phyloP scores from a whole-genome alignment of 2,329 filamentous ascomycete genomes.

The Claviceps quebecensis region DNA sequence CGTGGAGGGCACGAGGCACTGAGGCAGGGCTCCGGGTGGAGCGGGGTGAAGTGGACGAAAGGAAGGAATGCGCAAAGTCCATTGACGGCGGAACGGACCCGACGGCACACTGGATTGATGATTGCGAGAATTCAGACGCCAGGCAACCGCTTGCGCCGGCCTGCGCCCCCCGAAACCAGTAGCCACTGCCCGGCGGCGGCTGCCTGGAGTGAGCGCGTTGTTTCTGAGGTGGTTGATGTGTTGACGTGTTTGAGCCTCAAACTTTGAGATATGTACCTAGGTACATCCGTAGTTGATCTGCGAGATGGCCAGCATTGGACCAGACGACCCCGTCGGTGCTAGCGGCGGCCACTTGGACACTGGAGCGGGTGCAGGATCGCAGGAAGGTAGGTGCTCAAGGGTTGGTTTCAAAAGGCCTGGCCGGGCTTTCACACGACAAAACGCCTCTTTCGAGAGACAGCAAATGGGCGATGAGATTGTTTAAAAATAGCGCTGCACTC shows the following conservation, averaged over 20 bases:
- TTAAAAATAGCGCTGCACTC: neutral
- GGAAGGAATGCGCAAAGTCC: neutral
- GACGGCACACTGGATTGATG: neutral
- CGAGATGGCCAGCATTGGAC: neutral
- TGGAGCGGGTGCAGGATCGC: neutral
- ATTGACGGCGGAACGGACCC: neutral
- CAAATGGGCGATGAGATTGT: neutral
- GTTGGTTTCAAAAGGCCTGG: neutral
- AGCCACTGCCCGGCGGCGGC: neutral
- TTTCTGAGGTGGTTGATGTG: neutral
- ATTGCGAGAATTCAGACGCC: neutral
- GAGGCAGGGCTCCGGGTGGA: slow-evolving; percentile 4
- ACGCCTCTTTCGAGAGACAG: neutral
- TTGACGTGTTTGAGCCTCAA: neutral
- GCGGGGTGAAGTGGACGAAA: neutral
- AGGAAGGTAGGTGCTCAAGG: neutral
- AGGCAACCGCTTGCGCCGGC: neutral
- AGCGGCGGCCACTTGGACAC: neutral
- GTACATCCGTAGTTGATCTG: neutral
- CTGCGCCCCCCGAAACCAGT: neutral
- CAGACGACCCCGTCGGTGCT: neutral
- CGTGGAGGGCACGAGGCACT: slow-evolving; percentile 5
- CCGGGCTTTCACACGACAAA: neutral
- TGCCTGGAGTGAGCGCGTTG: neutral
- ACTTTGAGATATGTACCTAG: no score